Evolutionary conservation across 768 basidiomycete genomes (phyloP), one percentile per base, ranked within the genome.

Genomic region (Psilocybe azurescens): DNA sequence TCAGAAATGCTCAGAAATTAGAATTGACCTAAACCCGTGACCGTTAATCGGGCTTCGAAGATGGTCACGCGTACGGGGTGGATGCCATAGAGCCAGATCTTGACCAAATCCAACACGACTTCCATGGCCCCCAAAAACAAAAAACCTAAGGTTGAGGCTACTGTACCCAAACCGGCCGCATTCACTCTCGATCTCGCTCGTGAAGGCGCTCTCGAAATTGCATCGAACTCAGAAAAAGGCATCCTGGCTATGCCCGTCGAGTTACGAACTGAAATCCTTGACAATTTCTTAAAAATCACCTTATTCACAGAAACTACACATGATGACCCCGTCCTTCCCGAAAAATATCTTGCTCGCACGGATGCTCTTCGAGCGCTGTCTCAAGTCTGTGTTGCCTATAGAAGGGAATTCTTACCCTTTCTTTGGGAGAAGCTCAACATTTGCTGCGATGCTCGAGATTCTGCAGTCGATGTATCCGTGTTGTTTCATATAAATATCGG

Each of bases 341-440:
- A 29, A 4, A 32, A 57, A 46, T 68, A 66, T 50, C 53, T 64
- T 11, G 56, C 52, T 52, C 50, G 60, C 20, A 60, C 58, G 8
- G 62, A 66, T 49, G 50, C 48, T 30, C 56, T 70, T 16, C 66
- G 66, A 9, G 59, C 65, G 9, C 54, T 70, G 30, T 67, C 66
- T 9, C 69, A 66, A 59, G 65, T 66, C 14, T 69, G 54, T 53
- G 65, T 60, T 41, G 61, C 65, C 1, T 63, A 66, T 55, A 60
- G 67, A 50, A 53, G 58, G 7, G 51, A 18, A 41, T 68, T 65
- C 50, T 53, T 65, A 38, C 64, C 64, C 11, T 24, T 59, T 33
- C 44, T 62, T 20, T 69, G 68, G 66, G 60, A 67, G 24, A 24
- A 36, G 8, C 46, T 67, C 20, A 59, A 54, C 5, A 47, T 56